phyloP scores from a whole-genome alignment of 768 basidiomycete genomes.

The Psilocybe azurescens region DNA sequence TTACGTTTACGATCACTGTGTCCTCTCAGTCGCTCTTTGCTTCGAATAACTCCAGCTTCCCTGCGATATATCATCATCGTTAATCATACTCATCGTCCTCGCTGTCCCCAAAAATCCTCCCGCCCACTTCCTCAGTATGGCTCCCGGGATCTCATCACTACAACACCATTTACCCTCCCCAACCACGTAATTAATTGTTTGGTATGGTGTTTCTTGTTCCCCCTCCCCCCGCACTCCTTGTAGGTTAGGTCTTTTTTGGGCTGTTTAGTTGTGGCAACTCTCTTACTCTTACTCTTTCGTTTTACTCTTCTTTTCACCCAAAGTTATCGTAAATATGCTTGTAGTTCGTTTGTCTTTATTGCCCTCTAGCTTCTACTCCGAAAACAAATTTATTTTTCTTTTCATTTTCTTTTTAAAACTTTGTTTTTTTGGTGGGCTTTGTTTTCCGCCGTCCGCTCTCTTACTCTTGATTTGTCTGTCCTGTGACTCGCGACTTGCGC shows the following conservation, averaged over 20 bases:
- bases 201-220: constrained; percentile 23
- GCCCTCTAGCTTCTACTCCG: constrained; percentile 29
- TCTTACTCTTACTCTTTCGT: constrained; percentile 32
- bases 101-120: constrained; percentile 27
- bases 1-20: background rate
- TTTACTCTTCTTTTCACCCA: constrained; percentile 23
- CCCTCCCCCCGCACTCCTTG: background rate
- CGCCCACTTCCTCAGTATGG: constrained; percentile 36
- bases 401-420: constrained; percentile 20
- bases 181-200: constrained; percentile 19
- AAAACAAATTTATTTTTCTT: constrained; percentile 28
- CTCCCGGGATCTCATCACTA: constrained; percentile 26
- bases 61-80: constrained; percentile 37
- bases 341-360: constrained; percentile 42
- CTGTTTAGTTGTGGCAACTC: constrained; percentile 65
- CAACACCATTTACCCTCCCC: constrained; percentile 11
- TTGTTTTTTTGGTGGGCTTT: constrained; percentile 21
- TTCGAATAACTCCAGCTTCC: constrained; percentile 27
- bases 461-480: constrained; percentile 19
- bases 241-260: constrained; percentile 48
- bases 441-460: constrained; percentile 29
- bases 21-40: constrained; percentile 33
- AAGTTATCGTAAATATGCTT: constrained; percentile 37
- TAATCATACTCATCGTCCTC: constrained; percentile 13
- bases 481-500: constrained; percentile 2